These are phyloP conservation scores for Pelargonium myrrhifolium DNA, from an alignment of 441 rosid species.

Conservation along the genomic window DNA sequence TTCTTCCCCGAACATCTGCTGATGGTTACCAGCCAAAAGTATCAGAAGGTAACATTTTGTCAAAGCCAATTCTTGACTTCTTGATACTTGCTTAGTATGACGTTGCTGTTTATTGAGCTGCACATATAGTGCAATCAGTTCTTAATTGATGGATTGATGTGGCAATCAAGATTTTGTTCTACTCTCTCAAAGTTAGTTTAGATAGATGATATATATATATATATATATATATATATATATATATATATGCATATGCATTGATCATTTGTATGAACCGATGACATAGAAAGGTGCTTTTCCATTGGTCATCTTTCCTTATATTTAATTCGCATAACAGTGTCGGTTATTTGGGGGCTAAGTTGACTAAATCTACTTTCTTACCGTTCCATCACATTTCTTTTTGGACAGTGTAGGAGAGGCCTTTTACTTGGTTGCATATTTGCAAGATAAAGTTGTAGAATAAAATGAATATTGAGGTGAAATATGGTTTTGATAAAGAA, in stretches of 20 bases:
- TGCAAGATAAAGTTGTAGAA: neutral
- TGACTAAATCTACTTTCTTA: neutral
- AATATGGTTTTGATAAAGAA: no score
- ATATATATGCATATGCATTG: neutral
- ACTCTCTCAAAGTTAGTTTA: no score
- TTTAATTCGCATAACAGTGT: neutral
- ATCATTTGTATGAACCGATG: neutral
- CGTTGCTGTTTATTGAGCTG: slow-evolving; percentile 5
- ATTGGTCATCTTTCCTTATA: neutral
- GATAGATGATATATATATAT: no score
- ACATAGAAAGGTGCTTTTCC: neutral
- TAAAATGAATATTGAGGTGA: neutral
- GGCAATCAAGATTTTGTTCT: no score
- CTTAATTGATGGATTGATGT: no score
- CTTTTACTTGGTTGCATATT: neutral
- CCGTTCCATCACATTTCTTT: neutral
- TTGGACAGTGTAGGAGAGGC: neutral
- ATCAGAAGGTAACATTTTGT: slow-evolving; percentile 51
- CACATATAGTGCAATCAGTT: neutral
- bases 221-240: no score
- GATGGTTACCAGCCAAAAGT: slow-evolving; percentile 79
- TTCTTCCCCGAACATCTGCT: slow-evolving; percentile 75
- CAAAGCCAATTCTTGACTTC: neutral
- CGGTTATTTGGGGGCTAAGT: neutral
- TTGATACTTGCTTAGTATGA: neutral